Evolutionary conservation across 805 yeast genomes (phyloP).

Genomic region (Hermanozyma aechmeae): DNA sequence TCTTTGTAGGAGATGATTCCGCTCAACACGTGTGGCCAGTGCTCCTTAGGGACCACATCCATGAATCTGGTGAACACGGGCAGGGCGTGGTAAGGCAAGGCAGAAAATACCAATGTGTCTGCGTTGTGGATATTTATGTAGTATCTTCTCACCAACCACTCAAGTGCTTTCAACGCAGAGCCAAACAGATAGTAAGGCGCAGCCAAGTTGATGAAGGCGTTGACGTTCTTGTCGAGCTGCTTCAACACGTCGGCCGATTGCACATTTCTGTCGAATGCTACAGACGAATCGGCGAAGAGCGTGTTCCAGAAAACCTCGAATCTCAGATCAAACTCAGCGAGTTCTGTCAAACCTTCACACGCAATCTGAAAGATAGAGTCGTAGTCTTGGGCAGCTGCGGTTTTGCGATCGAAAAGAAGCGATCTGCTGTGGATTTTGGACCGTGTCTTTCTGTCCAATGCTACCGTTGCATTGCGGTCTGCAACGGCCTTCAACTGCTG

Average conservation of each 20-base stretch:
- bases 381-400: conserved; percentile 91
- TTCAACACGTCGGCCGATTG: conserved; percentile 70
- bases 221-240: conserved; percentile 67
- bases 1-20: conserved; percentile 67
- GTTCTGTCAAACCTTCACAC: conserved; percentile 65
- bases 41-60: conserved; percentile 50
- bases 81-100: conserved; percentile 71
- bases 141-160: conserved; percentile 92
- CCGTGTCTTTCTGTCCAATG: conserved; percentile 78
- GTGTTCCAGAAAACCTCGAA: conserved; percentile 63
- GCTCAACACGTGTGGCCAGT: conserved; percentile 68
- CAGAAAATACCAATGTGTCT: conserved; percentile 60
- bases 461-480: conserved; percentile 56
- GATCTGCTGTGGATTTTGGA: conserved; percentile 86
- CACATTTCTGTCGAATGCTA: conserved; percentile 71
- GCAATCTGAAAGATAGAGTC: conserved; percentile 70
- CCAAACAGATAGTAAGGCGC: conserved; percentile 70
- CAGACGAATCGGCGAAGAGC: conserved; percentile 75
- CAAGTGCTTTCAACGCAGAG: conserved; percentile 75
- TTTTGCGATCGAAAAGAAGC: conserved; percentile 72
- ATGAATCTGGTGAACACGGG: conserved; percentile 70
- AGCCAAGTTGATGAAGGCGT: conserved; percentile 61
- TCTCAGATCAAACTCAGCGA: conserved; percentile 63
- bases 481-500: conserved; percentile 72
- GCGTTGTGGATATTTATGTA: conserved; percentile 74